phyloP scores from a whole-genome alignment of 768 basidiomycete species.

The Tulasnella sp. region DNA sequence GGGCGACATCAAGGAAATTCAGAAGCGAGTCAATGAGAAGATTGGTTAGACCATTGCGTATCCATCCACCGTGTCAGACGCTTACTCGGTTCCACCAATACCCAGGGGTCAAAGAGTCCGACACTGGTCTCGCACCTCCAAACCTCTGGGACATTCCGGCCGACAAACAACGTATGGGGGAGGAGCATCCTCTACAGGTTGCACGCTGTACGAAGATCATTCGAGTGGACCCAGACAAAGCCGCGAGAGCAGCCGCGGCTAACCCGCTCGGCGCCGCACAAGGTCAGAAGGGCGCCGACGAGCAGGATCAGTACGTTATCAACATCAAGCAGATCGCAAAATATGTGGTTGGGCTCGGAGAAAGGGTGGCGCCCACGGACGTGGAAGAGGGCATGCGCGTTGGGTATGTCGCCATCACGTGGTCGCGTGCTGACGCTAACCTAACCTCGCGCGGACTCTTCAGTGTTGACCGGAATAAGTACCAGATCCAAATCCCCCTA shows the following conservation, averaged over 20 bases:
- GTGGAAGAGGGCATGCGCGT: constrained; percentile 99
- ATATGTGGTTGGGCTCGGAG: constrained; percentile 94
- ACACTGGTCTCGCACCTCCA: constrained; percentile 92
- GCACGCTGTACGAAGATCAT: constrained; percentile 99
- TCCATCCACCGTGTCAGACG: not conserved
- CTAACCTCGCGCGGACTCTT: not conserved
- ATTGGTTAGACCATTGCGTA: constrained; percentile 49
- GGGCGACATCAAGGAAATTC: constrained; percentile 86
- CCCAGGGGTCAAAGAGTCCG: constrained; percentile 89
- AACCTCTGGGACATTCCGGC: constrained; percentile 96
- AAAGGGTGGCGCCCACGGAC: constrained; percentile 93
- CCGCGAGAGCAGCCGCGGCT: constrained; percentile 66
- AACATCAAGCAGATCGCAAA: constrained; percentile 99
- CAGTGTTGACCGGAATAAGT: constrained; percentile 91
- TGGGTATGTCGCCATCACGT: constrained; percentile 53
- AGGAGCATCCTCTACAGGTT: constrained; percentile 91
- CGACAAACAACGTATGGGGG: constrained; percentile 80
- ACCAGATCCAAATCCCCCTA: constrained; percentile 96
- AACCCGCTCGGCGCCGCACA: constrained; percentile 68
- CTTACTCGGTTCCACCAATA: constrained; percentile 1
- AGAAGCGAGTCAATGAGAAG: constrained; percentile 95
- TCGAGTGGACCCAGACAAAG: constrained; percentile 61
- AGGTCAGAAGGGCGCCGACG: constrained; percentile 94
- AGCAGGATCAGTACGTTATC: constrained; percentile 98
- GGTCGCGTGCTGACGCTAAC: too few species aligned